Evolutionary conservation across 306 rosid species (phyloP), one percentile per base, ranked within the genome.

Genomic region (Albizia julibrissin): DNA sequence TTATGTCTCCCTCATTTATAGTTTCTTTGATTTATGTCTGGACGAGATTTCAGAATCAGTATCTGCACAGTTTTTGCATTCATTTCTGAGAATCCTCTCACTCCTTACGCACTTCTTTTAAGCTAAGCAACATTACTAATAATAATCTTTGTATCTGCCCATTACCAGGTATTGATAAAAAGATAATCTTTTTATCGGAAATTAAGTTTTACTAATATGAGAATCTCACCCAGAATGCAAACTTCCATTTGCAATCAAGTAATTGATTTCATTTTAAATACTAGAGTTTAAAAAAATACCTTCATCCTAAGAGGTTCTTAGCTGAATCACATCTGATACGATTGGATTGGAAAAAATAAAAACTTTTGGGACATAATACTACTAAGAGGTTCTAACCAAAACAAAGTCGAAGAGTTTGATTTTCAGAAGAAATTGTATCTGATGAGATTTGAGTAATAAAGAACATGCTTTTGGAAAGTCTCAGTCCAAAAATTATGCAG

Each of bases 41-140:
- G 75, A 76, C 74, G 78, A 80, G 71, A 83, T 86, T 80, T 86
- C 83, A 77, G 80, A 44, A 8, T 85, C 87, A 70, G 76, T 68
- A 81, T 72, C 85, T 77, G 81, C 83, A n/a, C n/a, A 71, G 72
- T 65, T 74, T 47, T 68, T 33, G 58, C 85, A 73, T 78, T 61
- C 89, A 80, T 80, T 72, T 73, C 27, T 65, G 47, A 64, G 34
- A 80, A 82, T 81, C 61, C 70, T 77, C 54, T 52, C 71, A 47
- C 70, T 62, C 39, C 3, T 4, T 58, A 5, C 16, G 21, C 56
- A 22, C 78, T 69, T 80, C 81, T 19, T 65, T 43, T 52, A 52
- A 15, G 49, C 64, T 46, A 18, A 39, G 59, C 79, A 22, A 50
- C 19, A 22, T 5, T 70, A 42, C 3, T 24, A 4, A 26, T 8